Evolutionary conservation across 2,329 filamentous ascomycete genomes (phyloP).

Genomic region (Ceratocystis variospora): DNA sequence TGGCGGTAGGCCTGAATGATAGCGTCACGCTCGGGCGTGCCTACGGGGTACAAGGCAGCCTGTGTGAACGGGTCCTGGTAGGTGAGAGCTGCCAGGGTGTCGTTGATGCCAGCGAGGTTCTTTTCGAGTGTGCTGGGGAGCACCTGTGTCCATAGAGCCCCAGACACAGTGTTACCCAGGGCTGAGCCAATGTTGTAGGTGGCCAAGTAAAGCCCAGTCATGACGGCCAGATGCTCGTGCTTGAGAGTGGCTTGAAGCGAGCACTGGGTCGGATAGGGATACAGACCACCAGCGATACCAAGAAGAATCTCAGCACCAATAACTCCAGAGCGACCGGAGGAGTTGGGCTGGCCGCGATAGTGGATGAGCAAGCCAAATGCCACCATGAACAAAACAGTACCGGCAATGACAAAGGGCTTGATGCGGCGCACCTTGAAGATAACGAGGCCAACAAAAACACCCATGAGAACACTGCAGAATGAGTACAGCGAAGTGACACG

Average conservation of each 20-base stretch:
- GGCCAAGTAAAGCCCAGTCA: slow-evolving; percentile 49
- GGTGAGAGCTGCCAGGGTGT: slow-evolving; percentile 27
- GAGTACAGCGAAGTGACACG: slow-evolving; percentile 47
- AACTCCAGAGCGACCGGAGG: slow-evolving; percentile 38
- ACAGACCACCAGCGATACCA: slow-evolving; percentile 50
- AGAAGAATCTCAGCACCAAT: slow-evolving; percentile 50
- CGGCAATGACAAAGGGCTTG: slow-evolving; percentile 49
- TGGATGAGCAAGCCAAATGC: slow-evolving; percentile 51
- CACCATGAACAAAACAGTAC: slow-evolving; percentile 48
- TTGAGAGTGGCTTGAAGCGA: slow-evolving; percentile 31
- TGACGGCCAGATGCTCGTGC: slow-evolving; percentile 45
- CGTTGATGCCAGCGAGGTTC: slow-evolving; percentile 28
- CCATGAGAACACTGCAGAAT: slow-evolving; percentile 43
- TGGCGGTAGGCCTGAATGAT: slow-evolving; percentile 35
- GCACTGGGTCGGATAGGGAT: slow-evolving; percentile 38
- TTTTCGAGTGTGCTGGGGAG: slow-evolving; percentile 34
- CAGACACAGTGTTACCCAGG: slow-evolving; percentile 45
- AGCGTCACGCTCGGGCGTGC: slow-evolving; percentile 31
- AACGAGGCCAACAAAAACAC: slow-evolving; percentile 41
- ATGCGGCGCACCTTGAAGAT: slow-evolving; percentile 44
- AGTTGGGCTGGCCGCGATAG: slow-evolving; percentile 40
- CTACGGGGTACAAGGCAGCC: slow-evolving; percentile 29
- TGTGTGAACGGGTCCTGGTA: slow-evolving; percentile 29
- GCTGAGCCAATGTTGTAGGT: slow-evolving; percentile 50
- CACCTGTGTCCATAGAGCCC: slow-evolving; percentile 48